Percentiles rank a stretch among this genome's conserved stretches.
Evolutionary conservation across 495 filamentous ascomycete genomes (phyloP).

Genomic region (Trichoderma asperelloides): DNA sequence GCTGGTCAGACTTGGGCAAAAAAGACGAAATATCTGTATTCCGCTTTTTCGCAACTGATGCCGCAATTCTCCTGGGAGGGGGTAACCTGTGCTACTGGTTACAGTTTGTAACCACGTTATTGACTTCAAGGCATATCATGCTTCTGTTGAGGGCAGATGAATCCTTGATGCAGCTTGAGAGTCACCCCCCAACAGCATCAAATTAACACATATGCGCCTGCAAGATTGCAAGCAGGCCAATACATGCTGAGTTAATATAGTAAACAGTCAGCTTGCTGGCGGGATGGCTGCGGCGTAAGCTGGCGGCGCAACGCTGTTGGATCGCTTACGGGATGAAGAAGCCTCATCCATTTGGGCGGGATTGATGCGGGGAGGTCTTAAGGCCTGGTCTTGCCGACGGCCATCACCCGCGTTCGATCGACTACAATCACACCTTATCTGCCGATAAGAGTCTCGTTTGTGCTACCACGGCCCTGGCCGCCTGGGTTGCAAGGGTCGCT

Average conservation of each 20-base stretch:
- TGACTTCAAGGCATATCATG: background rate
- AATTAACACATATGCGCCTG: background rate
- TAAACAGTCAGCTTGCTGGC: background rate
- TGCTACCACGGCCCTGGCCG: background rate
- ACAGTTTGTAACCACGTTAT: background rate
- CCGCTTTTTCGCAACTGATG: background rate
- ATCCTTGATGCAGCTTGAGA: background rate
- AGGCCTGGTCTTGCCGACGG: background rate
- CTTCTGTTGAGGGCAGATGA: background rate
- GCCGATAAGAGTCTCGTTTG: constrained; percentile 2
- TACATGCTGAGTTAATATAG: background rate
- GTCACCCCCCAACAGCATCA: background rate
- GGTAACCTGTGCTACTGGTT: too few species aligned
- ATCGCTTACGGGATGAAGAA: background rate
- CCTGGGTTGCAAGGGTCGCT: background rate
- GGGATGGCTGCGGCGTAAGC: background rate
- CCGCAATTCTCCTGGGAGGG: background rate
- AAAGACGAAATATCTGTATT: background rate
- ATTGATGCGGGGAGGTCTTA: constrained; percentile 5
- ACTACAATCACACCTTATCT: constrained; percentile 5
- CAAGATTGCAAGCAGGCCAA: background rate
- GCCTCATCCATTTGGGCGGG: constrained; percentile 7
- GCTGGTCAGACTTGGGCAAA: background rate
- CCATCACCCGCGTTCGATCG: constrained; percentile 4
- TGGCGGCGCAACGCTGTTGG: background rate